Base-by-base conservation (phyloP, 345 rosid genomes). In the Punica granatum region DNA sequence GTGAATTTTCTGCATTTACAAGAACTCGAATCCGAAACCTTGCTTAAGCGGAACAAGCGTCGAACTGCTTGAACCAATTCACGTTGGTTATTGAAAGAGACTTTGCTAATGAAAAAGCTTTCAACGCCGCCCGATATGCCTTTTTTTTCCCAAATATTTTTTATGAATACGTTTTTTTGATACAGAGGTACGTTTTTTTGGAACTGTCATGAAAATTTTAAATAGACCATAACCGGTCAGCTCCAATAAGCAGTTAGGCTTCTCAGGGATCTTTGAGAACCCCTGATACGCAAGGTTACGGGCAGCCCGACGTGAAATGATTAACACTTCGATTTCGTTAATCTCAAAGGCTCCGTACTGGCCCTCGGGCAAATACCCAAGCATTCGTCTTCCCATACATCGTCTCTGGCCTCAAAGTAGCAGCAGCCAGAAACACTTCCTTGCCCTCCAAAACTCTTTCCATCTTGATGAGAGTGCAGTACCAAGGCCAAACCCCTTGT, bases 341-440 rank as follows among this genome's bases (percentile, higher is more conserved):
- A 93, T 83, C 61, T 90, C 98, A 73, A 79, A 93, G 54, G 98
- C 98, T 72, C 97, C 97, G 64, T 93, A 93, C 70, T 86, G 79
- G 43, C 98, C 98, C 74, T 90, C 92, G 31, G 98, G 98, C 68
- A n/a, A 90, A 76, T 16, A 90, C 96, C 98, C 98, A 93, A 23
- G 94, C 96, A 73, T 93, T 93, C 66, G 98, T 93, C 70, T 90
- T 96, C 59, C 97, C 98, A 36, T 87, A 93, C n/a, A n/a, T n/a
- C n/a, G n/a, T n/a, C n/a, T n/a, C n/a, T n/a, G n/a, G n/a, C n/a
- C n/a, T n/a, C n/a, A 90, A 58, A 11, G 98, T 90, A 70, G 92
- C 97, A 54, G 96, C 96, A 64, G 81, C 97, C 77, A 93, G 73
- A 75, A 79, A 93, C 66, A 90, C 89, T 44, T 70, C 86, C 77